Evolutionary conservation across 176 grass and related monocot genomes (phyloP), one percentile per base, ranked within the genome.

Genomic region (Raddia guianensis): DNA sequence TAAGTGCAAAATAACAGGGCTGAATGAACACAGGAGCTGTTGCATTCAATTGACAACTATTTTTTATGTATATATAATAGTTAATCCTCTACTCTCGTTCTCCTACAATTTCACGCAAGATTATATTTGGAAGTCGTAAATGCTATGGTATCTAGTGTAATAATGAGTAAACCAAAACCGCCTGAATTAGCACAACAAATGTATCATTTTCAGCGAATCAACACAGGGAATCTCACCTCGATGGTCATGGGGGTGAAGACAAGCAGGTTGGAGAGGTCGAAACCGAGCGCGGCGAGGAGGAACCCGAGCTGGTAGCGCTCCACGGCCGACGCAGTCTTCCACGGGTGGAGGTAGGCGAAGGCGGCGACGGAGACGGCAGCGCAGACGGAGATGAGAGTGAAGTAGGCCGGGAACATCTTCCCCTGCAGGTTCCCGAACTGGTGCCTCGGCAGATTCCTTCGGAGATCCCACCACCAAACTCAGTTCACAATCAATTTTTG

Each of bases 331-430:
- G 95, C 90, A 5, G 74, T 79, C 75, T 87, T 98, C 92, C 95
- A 95, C 9, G 95, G 95, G 84, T 98, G 92, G 62, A 98, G 90
- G 78, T 98, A 98, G 6, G 95, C 83, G 32, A 98, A 98, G 27
- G 95, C 80, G 13, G 92, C 86, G 46, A 93, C 90, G 7, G 92
- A 95, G 59, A 98, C 57, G 18, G 92, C 88, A 0, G 95, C 86
- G 32, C 90, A 98, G 33, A 83, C 90, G 0, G 95, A 94, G 42
- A 91, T 53, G 61, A 95, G 68, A 57, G 42, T 77, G 90, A 98
- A 98, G 78, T 98, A 98, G 20, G 92, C 92, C 7, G 95, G 95
- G 88, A 98, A 98, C 95, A 98, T 93, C 95, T 93, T 98, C 50
- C 86, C 85, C 63, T 98, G 95, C 27, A 98, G 82, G 53, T 93